Percentiles rank a stretch among this genome's conserved stretches.
phyloP scores from a whole-genome alignment of 78 protist genomes.

The Dictyostelium brefeldianum region DNA sequence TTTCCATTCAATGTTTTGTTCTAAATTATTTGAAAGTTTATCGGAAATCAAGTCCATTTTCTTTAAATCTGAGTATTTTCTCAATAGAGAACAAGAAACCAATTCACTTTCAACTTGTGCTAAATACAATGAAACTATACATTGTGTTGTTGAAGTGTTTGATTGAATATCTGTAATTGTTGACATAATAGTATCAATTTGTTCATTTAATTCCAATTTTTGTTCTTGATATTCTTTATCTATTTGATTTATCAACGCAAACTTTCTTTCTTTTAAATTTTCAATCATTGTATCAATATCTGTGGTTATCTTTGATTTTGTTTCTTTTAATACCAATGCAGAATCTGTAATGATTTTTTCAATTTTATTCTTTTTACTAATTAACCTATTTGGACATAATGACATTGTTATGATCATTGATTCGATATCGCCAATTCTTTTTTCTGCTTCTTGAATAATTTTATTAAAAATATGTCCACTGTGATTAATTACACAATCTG shows the following conservation, averaged over 20 bases:
- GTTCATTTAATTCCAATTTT: not conserved
- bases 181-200: not conserved
- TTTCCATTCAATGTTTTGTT: slow-evolving; percentile 47
- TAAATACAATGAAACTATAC: not conserved
- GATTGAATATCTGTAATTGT: slow-evolving; percentile 1
- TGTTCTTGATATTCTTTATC: slow-evolving; percentile 66
- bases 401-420: not conserved
- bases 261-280: slow-evolving; percentile 26
- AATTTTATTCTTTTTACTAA: slow-evolving; percentile 33
- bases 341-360: slow-evolving; percentile 40
- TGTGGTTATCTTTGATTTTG: slow-evolving; percentile 13
- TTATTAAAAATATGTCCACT: slow-evolving; percentile 31
- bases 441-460: slow-evolving; percentile 26
- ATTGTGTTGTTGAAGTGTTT: not conserved
- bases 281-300: slow-evolving; percentile 68
- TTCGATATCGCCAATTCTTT: slow-evolving; percentile 46
- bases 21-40: slow-evolving; percentile 29
- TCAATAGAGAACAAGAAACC: not conserved
- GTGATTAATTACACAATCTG: slow-evolving; percentile 43
- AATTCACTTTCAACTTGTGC: not conserved
- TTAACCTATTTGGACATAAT: slow-evolving; percentile 11
- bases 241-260: not conserved
- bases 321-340: slow-evolving; percentile 3
- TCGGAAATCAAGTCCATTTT: slow-evolving; percentile 23
- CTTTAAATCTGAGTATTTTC: slow-evolving; percentile 23